Conservation (phyloP, 2,329 filamentous ascomycete species). For the Aschersonia sp. region DNA sequence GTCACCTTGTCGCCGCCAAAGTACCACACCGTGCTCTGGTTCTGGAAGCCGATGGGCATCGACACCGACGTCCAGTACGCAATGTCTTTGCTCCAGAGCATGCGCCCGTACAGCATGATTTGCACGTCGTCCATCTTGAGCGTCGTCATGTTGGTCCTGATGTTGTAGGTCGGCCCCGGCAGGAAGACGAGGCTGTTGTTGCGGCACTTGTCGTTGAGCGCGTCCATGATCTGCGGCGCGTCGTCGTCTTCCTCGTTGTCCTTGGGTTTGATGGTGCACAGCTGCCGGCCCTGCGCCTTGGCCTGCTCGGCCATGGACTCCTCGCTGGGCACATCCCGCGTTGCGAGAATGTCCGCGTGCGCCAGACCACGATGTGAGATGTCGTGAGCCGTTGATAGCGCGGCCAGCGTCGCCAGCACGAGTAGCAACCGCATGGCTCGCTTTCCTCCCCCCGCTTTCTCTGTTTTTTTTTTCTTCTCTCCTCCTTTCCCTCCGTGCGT, state of each 20-base stretch:
- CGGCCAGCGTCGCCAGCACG: not conserved
- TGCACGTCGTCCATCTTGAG: conserved; percentile 18
- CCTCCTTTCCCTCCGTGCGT: too few relatives aligned
- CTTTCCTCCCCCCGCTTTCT: not conserved
- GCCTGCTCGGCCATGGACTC: conserved; percentile 3
- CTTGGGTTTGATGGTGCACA: conserved; percentile 15
- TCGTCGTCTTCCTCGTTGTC: conserved; percentile 13
- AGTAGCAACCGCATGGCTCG: not conserved
- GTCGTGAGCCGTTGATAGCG: not conserved
- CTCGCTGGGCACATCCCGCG: not conserved
- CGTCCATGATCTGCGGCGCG: conserved; percentile 14
- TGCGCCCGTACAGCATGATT: conserved; percentile 26
- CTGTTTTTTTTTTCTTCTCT: not conserved
- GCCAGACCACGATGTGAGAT: conserved; percentile 1
- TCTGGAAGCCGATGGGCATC: conserved; percentile 37
- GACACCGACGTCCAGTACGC: conserved; percentile 36
- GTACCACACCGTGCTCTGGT: conserved; percentile 38
- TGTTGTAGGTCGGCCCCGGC: conserved; percentile 18
- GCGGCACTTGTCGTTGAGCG: conserved; percentile 16
- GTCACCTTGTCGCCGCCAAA: conserved; percentile 37
- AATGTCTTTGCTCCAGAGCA: conserved; percentile 29
- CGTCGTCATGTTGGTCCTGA: conserved; percentile 20
- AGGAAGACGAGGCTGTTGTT: conserved; percentile 16
- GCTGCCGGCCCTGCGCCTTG: conserved; percentile 7
- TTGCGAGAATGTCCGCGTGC: not conserved